Percentiles rank a stretch among this genome's conserved stretches.
Conservation (phyloP, 352 stramenopile genomes). For the Globisporangium iwayamae region DNA sequence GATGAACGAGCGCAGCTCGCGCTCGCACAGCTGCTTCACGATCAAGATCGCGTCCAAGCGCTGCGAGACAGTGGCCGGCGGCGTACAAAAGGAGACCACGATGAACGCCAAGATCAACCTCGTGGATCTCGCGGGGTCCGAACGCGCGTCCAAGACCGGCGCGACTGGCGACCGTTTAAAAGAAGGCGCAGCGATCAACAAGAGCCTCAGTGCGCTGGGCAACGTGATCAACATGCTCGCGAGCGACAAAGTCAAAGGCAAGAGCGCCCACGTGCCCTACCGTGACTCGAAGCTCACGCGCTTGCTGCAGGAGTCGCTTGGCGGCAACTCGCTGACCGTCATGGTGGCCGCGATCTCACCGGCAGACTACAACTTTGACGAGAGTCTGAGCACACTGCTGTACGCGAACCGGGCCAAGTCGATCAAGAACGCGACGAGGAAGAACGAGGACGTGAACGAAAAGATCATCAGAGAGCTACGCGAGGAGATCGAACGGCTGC, state of each 20-base stretch:
- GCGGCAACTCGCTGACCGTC: conserved; percentile 91
- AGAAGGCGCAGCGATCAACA: conserved; percentile 92
- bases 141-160: conserved; percentile 86
- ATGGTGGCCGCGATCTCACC: conserved; percentile 93
- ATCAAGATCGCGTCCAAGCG: conserved; percentile 89
- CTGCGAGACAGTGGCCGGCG: conserved; percentile 37
- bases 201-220: conserved; percentile 87
- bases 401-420: conserved; percentile 92
- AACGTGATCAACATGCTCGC: conserved; percentile 92
- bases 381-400: conserved; percentile 91
- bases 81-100: conserved; percentile 63
- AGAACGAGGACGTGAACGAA: conserved; percentile 91
- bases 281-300: conserved; percentile 90
- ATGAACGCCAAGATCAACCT: conserved; percentile 91
- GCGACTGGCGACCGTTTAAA: conserved; percentile 86
- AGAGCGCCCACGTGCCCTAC: conserved; percentile 83
- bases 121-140: conserved; percentile 89
- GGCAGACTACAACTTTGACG: conserved; percentile 91
- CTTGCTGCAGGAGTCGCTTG: conserved; percentile 87
- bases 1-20: conserved; percentile 90
- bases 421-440: conserved; percentile 87
- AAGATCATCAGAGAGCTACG: conserved; percentile 89
- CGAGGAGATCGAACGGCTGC: conserved; percentile 89
- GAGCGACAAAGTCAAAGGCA: conserved; percentile 34
- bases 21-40: conserved; percentile 91